A percentile compares a stretch with the other conserved stretches of the same genome.
These are phyloP conservation scores for Barnettozyma wickerhamii DNA, from an alignment of 805 yeast species.

Conservation along the genomic window DNA sequence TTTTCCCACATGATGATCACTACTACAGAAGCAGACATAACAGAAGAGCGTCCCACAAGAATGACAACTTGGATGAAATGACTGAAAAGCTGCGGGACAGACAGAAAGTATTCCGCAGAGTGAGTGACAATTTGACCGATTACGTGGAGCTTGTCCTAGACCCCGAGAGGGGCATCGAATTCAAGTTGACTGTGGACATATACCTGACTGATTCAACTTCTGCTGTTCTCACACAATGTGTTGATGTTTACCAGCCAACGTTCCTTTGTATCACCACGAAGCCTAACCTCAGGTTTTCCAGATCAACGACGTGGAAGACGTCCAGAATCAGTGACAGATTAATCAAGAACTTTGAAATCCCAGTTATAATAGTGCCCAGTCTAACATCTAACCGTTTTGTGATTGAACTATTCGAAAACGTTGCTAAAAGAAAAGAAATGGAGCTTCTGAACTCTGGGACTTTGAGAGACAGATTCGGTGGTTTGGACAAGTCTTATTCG, in stretches of 20 bases:
- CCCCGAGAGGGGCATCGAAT: slow-evolving; percentile 30
- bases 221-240: slow-evolving; percentile 53
- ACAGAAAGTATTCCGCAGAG: slow-evolving; percentile 29
- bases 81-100: slow-evolving; percentile 5
- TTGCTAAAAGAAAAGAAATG: slow-evolving; percentile 19
- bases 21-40: slow-evolving; percentile 1
- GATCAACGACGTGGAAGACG: slow-evolving; percentile 56
- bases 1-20: slow-evolving; percentile 4
- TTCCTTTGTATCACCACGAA: slow-evolving; percentile 53
- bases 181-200: slow-evolving; percentile 53
- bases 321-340: slow-evolving; percentile 60
- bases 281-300: slow-evolving; percentile 37
- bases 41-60: neutral
- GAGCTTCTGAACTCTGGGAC: neutral
- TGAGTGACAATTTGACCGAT: slow-evolving; percentile 36
- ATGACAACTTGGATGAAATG: slow-evolving; percentile 6
- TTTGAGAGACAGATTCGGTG: slow-evolving; percentile 10
- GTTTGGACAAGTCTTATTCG: slow-evolving; percentile 9
- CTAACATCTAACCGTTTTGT: slow-evolving; percentile 53
- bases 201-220: slow-evolving; percentile 51
- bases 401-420: slow-evolving; percentile 32
- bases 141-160: slow-evolving; percentile 43
- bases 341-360: slow-evolving; percentile 54
- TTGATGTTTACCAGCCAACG: slow-evolving; percentile 57
- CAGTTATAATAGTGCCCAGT: slow-evolving; percentile 65